Evolutionary conservation across 148 eudicot genomes (phyloP), one percentile per base, ranked within the genome.

Genomic region (Silene uniflora): DNA sequence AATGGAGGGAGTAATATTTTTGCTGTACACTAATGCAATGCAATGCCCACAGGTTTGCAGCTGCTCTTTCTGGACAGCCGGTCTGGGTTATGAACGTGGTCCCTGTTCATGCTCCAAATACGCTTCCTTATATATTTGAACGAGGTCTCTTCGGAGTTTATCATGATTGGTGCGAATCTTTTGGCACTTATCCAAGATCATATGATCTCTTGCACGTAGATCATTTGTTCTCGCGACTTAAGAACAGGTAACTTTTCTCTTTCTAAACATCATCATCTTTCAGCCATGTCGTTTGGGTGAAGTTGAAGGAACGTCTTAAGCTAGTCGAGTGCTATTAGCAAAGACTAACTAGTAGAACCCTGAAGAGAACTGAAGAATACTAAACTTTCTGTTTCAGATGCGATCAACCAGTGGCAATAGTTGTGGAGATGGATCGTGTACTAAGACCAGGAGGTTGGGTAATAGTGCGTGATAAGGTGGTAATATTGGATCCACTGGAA

Each of bases 141-240:
- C 94, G 99, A 52, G 99, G 99, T 72, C 91, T 92, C 55, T 69
- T 91, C 60, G 99, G 99, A 4, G 66, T 88, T 47, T 96, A 96
- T 83, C 99, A 96, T 80, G 97, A 96, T 74, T 96, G 99, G 99
- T 96, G 99, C 29, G 98, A 96, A 79, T 87, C 99, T 44, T 96
- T 96, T 65, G 88, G 95, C 73, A 82, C 99, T 62, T 96, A 96
- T 73, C 99, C 99, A 67, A 89, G 99, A 84, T 89, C 99, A 2
- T 96, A 92, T 62, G 99, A 96, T 84, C 91, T 96, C 72, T 73
- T 96, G 73, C 99, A 96, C 80, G 97, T 91, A 44, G 98, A 96
- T 87, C 99, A 92, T 86, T 86, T 96, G 69, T 96, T 96, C 85
- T 88, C 99, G 39, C 88, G 95, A 81, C 89, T 96, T 27, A 96